Evolutionary conservation across 495 filamentous ascomycete species (phyloP), one percentile per base, ranked within the genome.

Genomic region (Sabuloglossum arenarium): DNA sequence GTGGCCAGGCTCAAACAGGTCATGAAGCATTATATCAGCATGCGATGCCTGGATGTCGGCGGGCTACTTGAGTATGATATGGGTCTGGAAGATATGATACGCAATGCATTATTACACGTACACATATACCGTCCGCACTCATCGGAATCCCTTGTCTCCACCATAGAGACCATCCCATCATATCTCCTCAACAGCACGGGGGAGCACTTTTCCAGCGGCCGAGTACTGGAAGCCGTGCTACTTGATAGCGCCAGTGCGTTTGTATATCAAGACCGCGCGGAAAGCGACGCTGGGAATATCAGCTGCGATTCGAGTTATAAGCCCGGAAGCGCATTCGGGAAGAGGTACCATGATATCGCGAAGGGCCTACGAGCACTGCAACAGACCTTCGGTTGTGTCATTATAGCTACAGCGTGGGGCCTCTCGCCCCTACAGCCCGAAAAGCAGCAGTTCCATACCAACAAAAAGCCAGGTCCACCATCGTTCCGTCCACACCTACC

Each of bases 221-320:
- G 77, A 6, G 59, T 66, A 0, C 63, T 84, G 14, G 69, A 71
- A 31, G 65, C 73, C 49, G 62, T 84, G 10, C 60, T 76, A 23
- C 60, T 84, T 6, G 76, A 78, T 60, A 72, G 72, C 57, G 70
- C 70, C 14, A 74, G 69, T 31, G 72, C 78, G 5, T 84, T 82
- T 61, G 67, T 74, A 60, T 80, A 76, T 74, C 71, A 75, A 61
- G 73, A 76, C 32, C 71, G 73, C 23, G 45, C 12, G n/a, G 21
- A 47, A 3, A 23, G 21, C 45, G 23, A 10, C 19, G 19, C n/a
- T 14, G 16, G 12, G 2, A 37, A 37, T 14, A 32, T 5, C 30
- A 32, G 30, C 30, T 4, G 30, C 30, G 30, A 11, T 32, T 14
- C 34, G 11, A 37, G 16, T 14, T 14, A 14, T 14, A 37, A 37